Percentiles rank a stretch among this genome's conserved stretches.
Conservation (phyloP, 2,329 filamentous ascomycete genomes). For the Trichoderma endophyticum region DNA sequence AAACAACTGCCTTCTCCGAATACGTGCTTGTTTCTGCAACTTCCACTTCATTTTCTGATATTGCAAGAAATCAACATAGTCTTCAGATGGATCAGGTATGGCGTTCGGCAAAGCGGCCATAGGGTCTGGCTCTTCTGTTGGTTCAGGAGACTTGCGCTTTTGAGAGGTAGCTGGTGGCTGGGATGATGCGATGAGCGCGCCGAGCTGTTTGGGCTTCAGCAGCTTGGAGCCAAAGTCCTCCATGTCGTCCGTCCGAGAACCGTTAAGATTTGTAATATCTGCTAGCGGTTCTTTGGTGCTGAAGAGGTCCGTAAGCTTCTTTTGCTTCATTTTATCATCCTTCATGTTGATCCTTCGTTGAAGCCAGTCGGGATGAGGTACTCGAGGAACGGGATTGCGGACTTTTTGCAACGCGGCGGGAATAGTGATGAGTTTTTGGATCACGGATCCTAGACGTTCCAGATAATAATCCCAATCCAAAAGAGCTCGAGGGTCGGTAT, state of each 20-base stretch:
- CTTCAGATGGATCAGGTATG: conserved; percentile 80
- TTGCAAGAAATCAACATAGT: conserved; percentile 83
- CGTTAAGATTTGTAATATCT: conserved; percentile 67
- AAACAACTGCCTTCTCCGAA: conserved; percentile 84
- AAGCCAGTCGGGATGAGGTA: conserved; percentile 94
- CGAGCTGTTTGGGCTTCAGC: conserved; percentile 60
- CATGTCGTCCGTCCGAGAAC: conserved; percentile 59
- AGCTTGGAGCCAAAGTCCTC: conserved; percentile 77
- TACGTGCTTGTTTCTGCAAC: conserved; percentile 86
- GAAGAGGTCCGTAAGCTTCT: conserved; percentile 96
- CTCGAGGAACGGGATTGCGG: conserved; percentile 87
- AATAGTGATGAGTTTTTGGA: conserved; percentile 98
- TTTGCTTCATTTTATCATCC: conserved; percentile 97
- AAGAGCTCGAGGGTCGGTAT: conserved; percentile 85
- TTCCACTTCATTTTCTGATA: conserved; percentile 99
- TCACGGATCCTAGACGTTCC: conserved; percentile 91
- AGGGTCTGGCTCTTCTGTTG: conserved; percentile 66
- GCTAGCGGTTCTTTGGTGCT: conserved; percentile 62
- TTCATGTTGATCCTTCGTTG: conserved; percentile 90
- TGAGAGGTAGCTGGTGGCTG: conserved; percentile 45
- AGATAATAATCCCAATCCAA: conserved; percentile 98
- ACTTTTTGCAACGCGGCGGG: conserved; percentile 94
- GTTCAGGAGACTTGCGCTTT: conserved; percentile 73
- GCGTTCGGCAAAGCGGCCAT: conserved; percentile 76
- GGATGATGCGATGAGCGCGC: conserved; percentile 55